Conservation (phyloP, 305 asterid genomes). For the Fraxinus velutina region DNA sequence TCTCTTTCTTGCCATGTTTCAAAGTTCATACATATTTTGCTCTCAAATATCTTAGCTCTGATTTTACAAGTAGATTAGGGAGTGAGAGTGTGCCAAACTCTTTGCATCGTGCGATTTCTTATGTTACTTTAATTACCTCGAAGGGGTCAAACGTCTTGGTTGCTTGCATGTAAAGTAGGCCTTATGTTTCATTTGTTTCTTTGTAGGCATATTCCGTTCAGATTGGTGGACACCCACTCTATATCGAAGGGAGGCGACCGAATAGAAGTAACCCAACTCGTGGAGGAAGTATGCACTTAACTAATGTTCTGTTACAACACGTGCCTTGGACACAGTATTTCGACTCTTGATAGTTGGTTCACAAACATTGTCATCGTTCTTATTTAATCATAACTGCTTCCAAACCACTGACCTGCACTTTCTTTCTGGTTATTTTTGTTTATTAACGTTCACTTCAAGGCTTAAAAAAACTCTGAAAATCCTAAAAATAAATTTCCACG, state of each 20-base stretch:
- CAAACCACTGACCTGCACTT: neutral
- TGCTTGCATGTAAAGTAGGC: neutral
- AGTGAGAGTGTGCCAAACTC: neutral
- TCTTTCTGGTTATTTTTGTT: neutral
- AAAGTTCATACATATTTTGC: neutral
- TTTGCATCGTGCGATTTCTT: neutral
- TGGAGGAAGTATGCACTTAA: constrained; percentile 65
- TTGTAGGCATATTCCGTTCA: constrained; percentile 76
- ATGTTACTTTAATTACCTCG: neutral
- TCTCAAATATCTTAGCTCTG: neutral
- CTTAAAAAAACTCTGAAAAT: neutral
- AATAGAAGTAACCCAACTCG: constrained; percentile 61
- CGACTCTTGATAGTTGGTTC: constrained; percentile 2
- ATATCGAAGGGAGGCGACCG: constrained; percentile 87
- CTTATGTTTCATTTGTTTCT: constrained; percentile 19
- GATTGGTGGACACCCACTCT: constrained; percentile 67
- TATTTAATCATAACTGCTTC: neutral
- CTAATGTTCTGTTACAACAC: neutral
- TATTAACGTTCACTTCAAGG: neutral
- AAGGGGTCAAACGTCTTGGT: neutral
- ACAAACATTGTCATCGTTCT: neutral
- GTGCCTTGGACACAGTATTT: neutral
- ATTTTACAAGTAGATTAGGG: neutral
- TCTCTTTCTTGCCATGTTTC: neutral
- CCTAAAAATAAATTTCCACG: neutral